Conservation (phyloP, 495 filamentous ascomycete species). For the Aspergillus leporis region DNA sequence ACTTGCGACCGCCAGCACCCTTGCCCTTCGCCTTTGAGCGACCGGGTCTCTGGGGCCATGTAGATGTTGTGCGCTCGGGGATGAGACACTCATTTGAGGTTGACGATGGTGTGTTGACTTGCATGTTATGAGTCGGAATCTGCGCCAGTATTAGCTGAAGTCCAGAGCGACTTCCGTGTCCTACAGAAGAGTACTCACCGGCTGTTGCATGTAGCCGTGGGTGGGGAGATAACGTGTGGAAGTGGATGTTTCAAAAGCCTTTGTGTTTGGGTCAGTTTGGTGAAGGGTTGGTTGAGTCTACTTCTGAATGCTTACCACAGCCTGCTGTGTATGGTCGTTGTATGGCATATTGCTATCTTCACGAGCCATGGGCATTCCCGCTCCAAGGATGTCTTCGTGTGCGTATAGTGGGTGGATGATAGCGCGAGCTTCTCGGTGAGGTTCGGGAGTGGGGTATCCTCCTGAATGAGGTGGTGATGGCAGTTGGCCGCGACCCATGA, state of each 20-base stretch:
- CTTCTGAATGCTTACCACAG: slow-evolving; percentile 14
- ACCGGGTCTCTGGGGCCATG: slow-evolving; percentile 12
- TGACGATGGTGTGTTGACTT: slow-evolving; percentile 32
- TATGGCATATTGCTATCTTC: slow-evolving; percentile 3
- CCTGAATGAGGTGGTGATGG: slow-evolving; percentile 33
- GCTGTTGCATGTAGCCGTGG: slow-evolving; percentile 22
- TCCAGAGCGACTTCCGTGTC: not conserved
- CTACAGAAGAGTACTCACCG: slow-evolving; percentile 14
- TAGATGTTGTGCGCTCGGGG: slow-evolving; percentile 12
- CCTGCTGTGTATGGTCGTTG: slow-evolving; percentile 8
- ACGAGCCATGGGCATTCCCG: not conserved
- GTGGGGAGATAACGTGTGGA: slow-evolving; percentile 16
- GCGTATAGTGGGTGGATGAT: slow-evolving; percentile 18
- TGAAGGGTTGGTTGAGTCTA: not conserved
- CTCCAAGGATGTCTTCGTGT: slow-evolving; percentile 4
- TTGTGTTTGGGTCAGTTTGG: not conserved
- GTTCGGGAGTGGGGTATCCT: slow-evolving; percentile 19
- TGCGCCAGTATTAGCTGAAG: slow-evolving; percentile 4
- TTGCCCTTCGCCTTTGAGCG: slow-evolving; percentile 12
- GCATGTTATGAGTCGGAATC: slow-evolving; percentile 17
- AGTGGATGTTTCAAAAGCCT: slow-evolving; percentile 17
- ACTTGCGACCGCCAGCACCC: slow-evolving; percentile 13
- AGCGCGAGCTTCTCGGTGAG: slow-evolving; percentile 14
- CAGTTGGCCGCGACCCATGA: slow-evolving; percentile 21
- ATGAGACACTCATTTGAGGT: slow-evolving; percentile 21